phyloP scores from a whole-genome alignment of 1,284 basidiomycete genomes.

The Inonotus obliquus region DNA sequence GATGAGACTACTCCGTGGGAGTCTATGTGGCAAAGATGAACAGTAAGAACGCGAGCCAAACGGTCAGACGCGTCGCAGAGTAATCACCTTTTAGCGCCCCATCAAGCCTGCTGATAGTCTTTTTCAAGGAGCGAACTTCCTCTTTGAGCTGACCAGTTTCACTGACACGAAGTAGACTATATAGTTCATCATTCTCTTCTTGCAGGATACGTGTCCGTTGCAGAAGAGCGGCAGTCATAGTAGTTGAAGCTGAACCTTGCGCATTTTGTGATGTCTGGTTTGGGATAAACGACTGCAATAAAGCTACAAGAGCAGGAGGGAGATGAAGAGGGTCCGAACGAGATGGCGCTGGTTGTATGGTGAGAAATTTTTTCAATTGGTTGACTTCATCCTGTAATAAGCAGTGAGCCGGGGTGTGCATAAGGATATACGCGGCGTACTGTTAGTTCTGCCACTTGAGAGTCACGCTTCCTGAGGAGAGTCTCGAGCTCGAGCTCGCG shows the following conservation, averaged over 20 bases:
- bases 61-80: background rate
- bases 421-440: constrained; percentile 38
- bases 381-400: constrained; percentile 60
- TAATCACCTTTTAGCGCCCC: constrained; percentile 64
- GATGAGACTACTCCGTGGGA: constrained; percentile 66
- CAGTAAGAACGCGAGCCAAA: constrained; percentile 9
- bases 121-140: constrained; percentile 63
- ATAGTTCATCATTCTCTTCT: constrained; percentile 79
- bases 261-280: constrained; percentile 31
- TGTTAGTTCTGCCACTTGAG: constrained; percentile 61
- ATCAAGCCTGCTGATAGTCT: constrained; percentile 63
- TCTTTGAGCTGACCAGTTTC: constrained; percentile 75
- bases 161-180: constrained; percentile 60
- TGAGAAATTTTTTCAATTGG: constrained; percentile 57
- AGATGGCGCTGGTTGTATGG: constrained; percentile 51
- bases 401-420: background rate
- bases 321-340: constrained; percentile 57
- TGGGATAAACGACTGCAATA: constrained; percentile 61
- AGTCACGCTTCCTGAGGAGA: constrained; percentile 64
- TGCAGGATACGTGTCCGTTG: constrained; percentile 68
- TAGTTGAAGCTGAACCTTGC: constrained; percentile 42
- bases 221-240: constrained; percentile 63
- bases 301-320: constrained; percentile 60
- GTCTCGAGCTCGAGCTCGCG: constrained; percentile 76
- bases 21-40: constrained; percentile 38